Evolutionary conservation across 2,329 filamentous ascomycete genomes (phyloP), one percentile per base, ranked within the genome.

Genomic region (Fusarium camptoceras): DNA sequence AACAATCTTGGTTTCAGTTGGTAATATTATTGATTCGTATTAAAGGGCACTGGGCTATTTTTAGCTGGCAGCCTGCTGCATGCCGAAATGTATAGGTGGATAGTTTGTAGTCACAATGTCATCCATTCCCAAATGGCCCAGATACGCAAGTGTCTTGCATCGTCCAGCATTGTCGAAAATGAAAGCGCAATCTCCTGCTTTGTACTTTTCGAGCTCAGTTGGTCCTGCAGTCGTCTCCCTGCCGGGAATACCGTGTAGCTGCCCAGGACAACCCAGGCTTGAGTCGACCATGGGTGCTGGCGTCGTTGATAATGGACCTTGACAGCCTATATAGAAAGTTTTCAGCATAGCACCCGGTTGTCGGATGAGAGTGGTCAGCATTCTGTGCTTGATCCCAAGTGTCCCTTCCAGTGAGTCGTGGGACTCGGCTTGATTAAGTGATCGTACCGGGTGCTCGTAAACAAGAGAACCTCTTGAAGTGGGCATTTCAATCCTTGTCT

Each of bases 401-500:
- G 4, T n/a, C 14, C 25, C 37, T 22, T 53, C 9, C 14, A 10
- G 22, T 16, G 10, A n/a, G 18, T 43, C 30, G n/a, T 24, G 5
- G 6, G 9, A 16, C 16, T 30, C 25, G 28, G 15, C 24, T 37
- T 37, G 11, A 37, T 37, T 37, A n/a, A n/a, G 34, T 37, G 34
- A 18, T 2, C 7, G 4, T n/a, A 16, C 8, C 8, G n/a, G 20
- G 20, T 22, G 11, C 15, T 43, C 24, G n/a, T 14, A 20, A n/a
- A 5, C 9, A 9, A 8, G 39, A 22, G 14, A 10, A 3, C 16
- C 7, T 30, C 27, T 20, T 12, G 9, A 37, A 51, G 6, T n/a
- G 12, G 10, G 2, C 14, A 16, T 14, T 15, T 73, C 66, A 79
- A 47, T 74, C 76, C 16, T 70, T 71, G 57, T 89, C 81, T 58